phyloP scores from a whole-genome alignment of 1,284 basidiomycete genomes.

The Ustilago nuda region DNA sequence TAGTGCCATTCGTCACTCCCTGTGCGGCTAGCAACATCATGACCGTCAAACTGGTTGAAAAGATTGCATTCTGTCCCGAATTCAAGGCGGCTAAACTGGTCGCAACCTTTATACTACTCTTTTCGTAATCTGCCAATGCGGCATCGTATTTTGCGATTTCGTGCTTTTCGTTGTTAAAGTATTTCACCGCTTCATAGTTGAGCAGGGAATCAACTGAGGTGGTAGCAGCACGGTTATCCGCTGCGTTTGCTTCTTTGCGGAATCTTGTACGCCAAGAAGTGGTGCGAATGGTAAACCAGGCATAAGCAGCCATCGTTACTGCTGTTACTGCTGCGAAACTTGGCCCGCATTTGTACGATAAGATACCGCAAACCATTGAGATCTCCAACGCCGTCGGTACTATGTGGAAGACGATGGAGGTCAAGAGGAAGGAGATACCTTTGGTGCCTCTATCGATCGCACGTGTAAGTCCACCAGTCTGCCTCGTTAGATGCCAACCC shows the following conservation, averaged over 20 bases:
- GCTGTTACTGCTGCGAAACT: slow-evolving; percentile 93
- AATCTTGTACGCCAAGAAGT: slow-evolving; percentile 97
- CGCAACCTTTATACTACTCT: slow-evolving; percentile 91
- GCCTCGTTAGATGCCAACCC: slow-evolving; percentile 89
- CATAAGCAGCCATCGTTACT: slow-evolving; percentile 87
- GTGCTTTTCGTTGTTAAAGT: slow-evolving; percentile 96
- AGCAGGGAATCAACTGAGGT: slow-evolving; percentile 94
- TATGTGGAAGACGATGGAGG: slow-evolving; percentile 93
- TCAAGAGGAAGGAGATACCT: slow-evolving; percentile 94
- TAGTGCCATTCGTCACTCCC: slow-evolving; percentile 90
- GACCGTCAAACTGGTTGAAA: slow-evolving; percentile 87
- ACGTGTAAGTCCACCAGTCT: slow-evolving; percentile 93
- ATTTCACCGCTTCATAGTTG: slow-evolving; percentile 99
- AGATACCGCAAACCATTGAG: slow-evolving; percentile 93
- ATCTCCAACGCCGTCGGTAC: slow-evolving; percentile 96
- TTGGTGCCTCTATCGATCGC: slow-evolving; percentile 98
- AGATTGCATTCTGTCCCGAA: slow-evolving; percentile 96
- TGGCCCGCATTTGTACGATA: slow-evolving; percentile 97
- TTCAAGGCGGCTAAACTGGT: slow-evolving; percentile 93
- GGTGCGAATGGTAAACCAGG: slow-evolving; percentile 96
- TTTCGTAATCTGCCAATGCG: slow-evolving; percentile 87
- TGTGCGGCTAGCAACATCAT: slow-evolving; percentile 98
- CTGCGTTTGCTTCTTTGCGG: slow-evolving; percentile 92
- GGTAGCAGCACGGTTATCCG: slow-evolving; percentile 95
- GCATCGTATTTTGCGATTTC: slow-evolving; percentile 93